Evolutionary conservation across 2,329 filamentous ascomycete genomes (phyloP).

Genomic region (Aspergillus viridinutans): DNA sequence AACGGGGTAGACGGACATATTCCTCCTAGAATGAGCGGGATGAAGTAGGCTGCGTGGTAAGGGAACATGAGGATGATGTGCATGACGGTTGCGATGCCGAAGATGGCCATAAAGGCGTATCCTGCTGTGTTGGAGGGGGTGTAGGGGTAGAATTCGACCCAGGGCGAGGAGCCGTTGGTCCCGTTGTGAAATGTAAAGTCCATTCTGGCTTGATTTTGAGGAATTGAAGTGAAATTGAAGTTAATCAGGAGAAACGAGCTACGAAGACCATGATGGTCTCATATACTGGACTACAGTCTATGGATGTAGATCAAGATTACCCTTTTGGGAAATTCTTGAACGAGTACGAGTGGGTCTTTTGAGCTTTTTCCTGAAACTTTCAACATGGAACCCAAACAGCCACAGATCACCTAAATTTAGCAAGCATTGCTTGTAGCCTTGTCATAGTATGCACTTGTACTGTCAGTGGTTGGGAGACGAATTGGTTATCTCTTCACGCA

Average conservation of each 20-base stretch:
- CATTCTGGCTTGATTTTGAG: constrained; percentile 15
- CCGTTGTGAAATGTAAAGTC: constrained; percentile 30
- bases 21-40: constrained; percentile 34
- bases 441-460: neutral
- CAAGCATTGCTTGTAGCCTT: neutral
- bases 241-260: neutral
- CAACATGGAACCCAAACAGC: neutral
- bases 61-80: constrained; percentile 31
- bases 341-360: constrained; percentile 24
- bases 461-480: neutral
- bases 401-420: neutral
- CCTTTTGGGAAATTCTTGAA: constrained; percentile 21
- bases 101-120: constrained; percentile 34
- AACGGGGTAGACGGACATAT: constrained; percentile 25
- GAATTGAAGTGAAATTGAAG: neutral
- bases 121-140: constrained; percentile 31
- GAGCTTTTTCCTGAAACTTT: neutral
- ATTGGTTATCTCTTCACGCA: neutral
- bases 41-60: constrained; percentile 33
- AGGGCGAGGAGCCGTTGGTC: constrained; percentile 27
- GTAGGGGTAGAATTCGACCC: constrained; percentile 36
- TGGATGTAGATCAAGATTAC: constrained; percentile 5
- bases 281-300: neutral
- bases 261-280: neutral
- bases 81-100: constrained; percentile 25